phyloP scores from a whole-genome alignment of 306 rosid species.

The cucumber (Cucumis sativus) region Cucumber_9930_V3 NC_026657.2:24518001-24518500 shows the following conservation, averaged over 20 bases:
- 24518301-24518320: background rate
- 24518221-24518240: background rate
- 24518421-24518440: background rate
- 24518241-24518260: background rate
- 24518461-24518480: conserved; percentile 14
- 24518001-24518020: too few species aligned
- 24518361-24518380: background rate
- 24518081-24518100: too few species aligned
- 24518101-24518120: too few species aligned
- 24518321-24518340: background rate
- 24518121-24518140: background rate
- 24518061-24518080: too few species aligned
- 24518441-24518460: conserved; percentile 7
- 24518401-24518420: conserved; percentile 1
- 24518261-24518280: background rate
- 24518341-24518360: background rate
- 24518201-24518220: background rate
- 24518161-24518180: background rate
- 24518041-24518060: too few species aligned
- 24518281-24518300: background rate
- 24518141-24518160: background rate
- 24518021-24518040: too few species aligned
- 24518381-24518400: conserved; percentile 10
- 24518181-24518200: background rate
- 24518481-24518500: background rate